phyloP scores from a whole-genome alignment of 371 early-diverging fungal species.

The Lichtheimia hyalospora region DNA sequence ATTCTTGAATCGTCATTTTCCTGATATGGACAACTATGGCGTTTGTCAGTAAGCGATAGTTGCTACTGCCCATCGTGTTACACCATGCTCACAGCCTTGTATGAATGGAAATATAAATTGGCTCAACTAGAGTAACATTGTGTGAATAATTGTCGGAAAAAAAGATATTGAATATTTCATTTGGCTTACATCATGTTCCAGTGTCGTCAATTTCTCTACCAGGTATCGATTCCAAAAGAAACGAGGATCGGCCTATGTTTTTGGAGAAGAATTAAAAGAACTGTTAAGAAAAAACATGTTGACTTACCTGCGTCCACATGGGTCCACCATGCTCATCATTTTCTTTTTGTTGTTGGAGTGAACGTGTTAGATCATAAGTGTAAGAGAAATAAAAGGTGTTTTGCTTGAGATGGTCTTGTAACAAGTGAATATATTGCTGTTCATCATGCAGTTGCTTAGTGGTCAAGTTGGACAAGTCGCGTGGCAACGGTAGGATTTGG shows the following conservation, averaged over 20 bases:
- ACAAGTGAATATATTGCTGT: constrained; percentile 64
- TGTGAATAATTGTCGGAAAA: no score
- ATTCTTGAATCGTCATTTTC: constrained; percentile 49
- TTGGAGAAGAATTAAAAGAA: no score
- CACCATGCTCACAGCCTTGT: constrained; percentile 76
- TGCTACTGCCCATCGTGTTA: not conserved
- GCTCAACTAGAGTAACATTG: constrained; percentile 43
- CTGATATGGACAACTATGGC: constrained; percentile 54
- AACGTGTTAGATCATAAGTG: constrained; percentile 77
- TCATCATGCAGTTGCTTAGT: constrained; percentile 62
- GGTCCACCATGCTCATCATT: not conserved
- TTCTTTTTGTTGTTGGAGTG: constrained; percentile 71
- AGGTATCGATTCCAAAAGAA: constrained; percentile 91
- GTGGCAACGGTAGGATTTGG: constrained; percentile 65
- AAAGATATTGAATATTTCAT: not conserved
- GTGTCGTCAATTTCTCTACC: constrained; percentile 58
- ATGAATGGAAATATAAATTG: constrained; percentile 88
- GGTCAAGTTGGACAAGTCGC: constrained; percentile 35
- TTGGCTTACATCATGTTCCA: constrained; percentile 36
- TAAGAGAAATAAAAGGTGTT: constrained; percentile 84
- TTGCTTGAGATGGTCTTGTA: constrained; percentile 64
- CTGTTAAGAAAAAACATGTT: no score
- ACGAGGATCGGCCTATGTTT: constrained; percentile 72
- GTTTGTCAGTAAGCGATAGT: no score
- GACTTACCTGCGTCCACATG: constrained; percentile 39